These are phyloP conservation scores for Elsinoe ampelina DNA, from an alignment of 2,329 filamentous ascomycete species.

Conservation along the genomic window DNA sequence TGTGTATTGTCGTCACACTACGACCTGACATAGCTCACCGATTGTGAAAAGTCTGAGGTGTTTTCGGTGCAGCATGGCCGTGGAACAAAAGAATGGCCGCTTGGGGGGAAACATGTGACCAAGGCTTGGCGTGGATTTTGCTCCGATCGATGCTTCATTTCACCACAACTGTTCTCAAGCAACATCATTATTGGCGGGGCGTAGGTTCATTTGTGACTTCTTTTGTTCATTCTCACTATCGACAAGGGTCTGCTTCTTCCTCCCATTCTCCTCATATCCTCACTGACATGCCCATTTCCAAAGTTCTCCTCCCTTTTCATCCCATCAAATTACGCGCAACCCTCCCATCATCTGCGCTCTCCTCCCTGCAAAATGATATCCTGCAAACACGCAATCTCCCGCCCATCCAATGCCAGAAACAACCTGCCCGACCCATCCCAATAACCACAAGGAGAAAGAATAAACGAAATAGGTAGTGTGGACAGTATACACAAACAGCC, in stretches of 20 bases:
- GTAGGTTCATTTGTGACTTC: not conserved
- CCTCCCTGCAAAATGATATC: not conserved
- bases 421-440: slow-evolving; percentile 23
- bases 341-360: not conserved
- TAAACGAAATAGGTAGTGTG: not conserved
- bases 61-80: too few species aligned
- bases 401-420: not conserved
- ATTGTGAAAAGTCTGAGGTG: too few species aligned
- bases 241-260: not conserved
- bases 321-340: not conserved
- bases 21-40: too few species aligned
- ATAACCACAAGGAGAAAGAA: slow-evolving; percentile 1
- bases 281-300: not conserved
- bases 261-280: not conserved
- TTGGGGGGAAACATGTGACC: too few species aligned
- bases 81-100: too few species aligned
- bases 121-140: too few species aligned
- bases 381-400: not conserved
- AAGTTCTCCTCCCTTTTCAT: not conserved
- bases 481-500: not conserved
- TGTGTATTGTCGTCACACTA: too few species aligned
- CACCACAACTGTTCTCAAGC: not conserved
- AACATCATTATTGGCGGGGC: not conserved
- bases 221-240: not conserved
- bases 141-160: not conserved